Evolutionary conservation across 2,329 filamentous ascomycete genomes (phyloP).

Genomic region (Diaporthe aspalathi): DNA sequence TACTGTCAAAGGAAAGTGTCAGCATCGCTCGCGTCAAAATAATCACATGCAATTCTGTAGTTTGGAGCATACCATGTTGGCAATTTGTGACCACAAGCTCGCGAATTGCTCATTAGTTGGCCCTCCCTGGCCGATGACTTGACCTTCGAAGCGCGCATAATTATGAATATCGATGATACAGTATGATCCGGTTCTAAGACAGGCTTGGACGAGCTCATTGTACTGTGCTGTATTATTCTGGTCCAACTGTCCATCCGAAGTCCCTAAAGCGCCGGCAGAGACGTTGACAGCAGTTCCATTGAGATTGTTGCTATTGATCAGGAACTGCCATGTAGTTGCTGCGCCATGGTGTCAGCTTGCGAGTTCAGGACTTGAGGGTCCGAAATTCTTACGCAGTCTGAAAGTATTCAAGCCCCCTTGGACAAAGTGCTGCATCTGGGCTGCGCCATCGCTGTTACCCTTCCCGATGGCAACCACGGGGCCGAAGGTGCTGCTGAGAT

Average conservation of each 20-base stretch:
- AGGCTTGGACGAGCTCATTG: constrained; percentile 66
- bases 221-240: constrained; percentile 61
- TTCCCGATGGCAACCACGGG: constrained; percentile 46
- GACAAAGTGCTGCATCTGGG: constrained; percentile 69
- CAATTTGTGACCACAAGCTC: constrained; percentile 68
- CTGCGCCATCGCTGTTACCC: constrained; percentile 51
- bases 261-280: constrained; percentile 36
- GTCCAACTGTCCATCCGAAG: constrained; percentile 58
- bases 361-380: not conserved
- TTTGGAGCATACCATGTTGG: constrained; percentile 53
- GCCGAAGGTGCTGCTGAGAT: constrained; percentile 46
- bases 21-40: not conserved
- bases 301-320: constrained; percentile 63
- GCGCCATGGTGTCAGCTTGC: not conserved
- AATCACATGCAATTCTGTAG: not conserved
- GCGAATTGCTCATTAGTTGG: constrained; percentile 72
- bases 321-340: constrained; percentile 66
- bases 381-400: constrained; percentile 48
- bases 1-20: constrained; percentile 51
- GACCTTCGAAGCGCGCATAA: constrained; percentile 70
- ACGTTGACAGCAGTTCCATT: constrained; percentile 50
- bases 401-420: constrained; percentile 67
- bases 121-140: constrained; percentile 74
- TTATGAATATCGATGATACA: constrained; percentile 73
- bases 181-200: constrained; percentile 64